These are phyloP conservation scores for Elsinoe batatas DNA, from an alignment of 2,329 filamentous ascomycete species.

Conservation along the genomic window DNA sequence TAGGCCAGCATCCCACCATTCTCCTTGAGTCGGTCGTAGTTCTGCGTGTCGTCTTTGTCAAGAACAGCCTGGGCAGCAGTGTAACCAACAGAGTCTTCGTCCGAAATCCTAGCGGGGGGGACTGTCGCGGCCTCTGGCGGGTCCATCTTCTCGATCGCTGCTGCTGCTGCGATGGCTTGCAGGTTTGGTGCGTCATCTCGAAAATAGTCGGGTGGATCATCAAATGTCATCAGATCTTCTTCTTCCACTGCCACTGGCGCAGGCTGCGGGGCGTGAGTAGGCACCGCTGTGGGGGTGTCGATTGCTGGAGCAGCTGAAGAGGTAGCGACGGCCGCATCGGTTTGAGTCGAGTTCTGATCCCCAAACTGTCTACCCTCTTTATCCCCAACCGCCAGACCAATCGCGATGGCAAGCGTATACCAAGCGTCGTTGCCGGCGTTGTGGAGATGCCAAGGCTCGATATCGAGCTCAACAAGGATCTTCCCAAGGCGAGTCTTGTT, in stretches of 20 bases:
- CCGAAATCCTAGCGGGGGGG: no score
- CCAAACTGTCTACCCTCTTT: constrained; percentile 7
- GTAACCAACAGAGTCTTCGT: no score
- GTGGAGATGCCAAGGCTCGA: constrained; percentile 41
- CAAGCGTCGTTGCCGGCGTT: constrained; percentile 32
- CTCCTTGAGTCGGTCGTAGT: neutral
- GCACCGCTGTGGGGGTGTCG: neutral
- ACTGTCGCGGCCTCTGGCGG: neutral
- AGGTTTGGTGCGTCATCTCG: no score
- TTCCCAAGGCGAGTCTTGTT: constrained; percentile 45
- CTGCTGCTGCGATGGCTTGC: no score
- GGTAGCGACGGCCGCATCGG: no score
- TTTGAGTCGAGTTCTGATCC: neutral
- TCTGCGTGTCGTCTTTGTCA: neutral
- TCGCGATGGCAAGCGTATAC: constrained; percentile 59
- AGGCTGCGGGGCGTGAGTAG: neutral
- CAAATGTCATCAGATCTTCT: constrained; percentile 2
- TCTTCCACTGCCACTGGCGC: neutral
- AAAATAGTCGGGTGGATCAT: neutral
- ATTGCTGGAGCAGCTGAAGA: neutral
- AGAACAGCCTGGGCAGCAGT: no score
- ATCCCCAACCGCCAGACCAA: constrained; percentile 41
- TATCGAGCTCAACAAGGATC: constrained; percentile 55
- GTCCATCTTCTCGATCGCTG: neutral
- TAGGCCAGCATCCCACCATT: neutral